These are phyloP conservation scores for Salix viminalis DNA, from an alignment of 345 rosid species.

Conservation along the genomic window DNA sequence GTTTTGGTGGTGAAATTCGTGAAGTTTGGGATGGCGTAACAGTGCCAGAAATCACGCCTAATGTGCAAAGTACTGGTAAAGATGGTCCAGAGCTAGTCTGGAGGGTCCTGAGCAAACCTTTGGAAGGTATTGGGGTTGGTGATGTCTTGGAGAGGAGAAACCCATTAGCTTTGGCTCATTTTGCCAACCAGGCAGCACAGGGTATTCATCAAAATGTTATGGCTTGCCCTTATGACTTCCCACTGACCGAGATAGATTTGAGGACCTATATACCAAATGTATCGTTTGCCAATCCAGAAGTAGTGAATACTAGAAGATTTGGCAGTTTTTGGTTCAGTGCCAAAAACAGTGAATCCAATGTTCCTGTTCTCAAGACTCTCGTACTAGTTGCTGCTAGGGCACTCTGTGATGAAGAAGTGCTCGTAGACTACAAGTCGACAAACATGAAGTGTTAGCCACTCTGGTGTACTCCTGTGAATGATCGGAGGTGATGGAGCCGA, in stretches of 20 bases:
- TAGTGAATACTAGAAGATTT: slow-evolving; percentile 52
- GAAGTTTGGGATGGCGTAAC: slow-evolving; percentile 53
- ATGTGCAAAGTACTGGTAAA: slow-evolving; percentile 20
- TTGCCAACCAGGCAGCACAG: slow-evolving; percentile 61
- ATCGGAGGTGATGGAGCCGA: slow-evolving; percentile 60
- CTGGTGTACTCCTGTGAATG: slow-evolving; percentile 73
- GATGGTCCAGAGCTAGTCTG: slow-evolving; percentile 54
- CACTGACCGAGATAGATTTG: slow-evolving; percentile 53
- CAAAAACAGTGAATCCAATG: slow-evolving; percentile 19
- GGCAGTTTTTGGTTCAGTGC: slow-evolving; percentile 66
- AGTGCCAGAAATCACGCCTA: slow-evolving; percentile 27
- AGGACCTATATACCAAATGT: slow-evolving; percentile 76
- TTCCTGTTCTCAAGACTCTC: slow-evolving; percentile 52
- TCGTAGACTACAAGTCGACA: slow-evolving; percentile 68
- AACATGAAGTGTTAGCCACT: slow-evolving; percentile 51
- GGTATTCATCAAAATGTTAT: slow-evolving; percentile 73
- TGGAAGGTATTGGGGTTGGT: slow-evolving; percentile 30
- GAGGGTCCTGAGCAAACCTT: slow-evolving; percentile 73
- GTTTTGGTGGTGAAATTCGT: slow-evolving; percentile 62
- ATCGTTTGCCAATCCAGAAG: slow-evolving; percentile 44
- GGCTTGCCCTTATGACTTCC: slow-evolving; percentile 81
- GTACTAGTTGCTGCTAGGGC: slow-evolving; percentile 76
- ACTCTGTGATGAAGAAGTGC: slow-evolving; percentile 64
- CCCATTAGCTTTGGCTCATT: slow-evolving; percentile 85
- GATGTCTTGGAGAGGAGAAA: slow-evolving; percentile 73